phyloP scores from a whole-genome alignment of 805 yeast genomes.

The Cyberlindnera euphorbiiphila region DNA sequence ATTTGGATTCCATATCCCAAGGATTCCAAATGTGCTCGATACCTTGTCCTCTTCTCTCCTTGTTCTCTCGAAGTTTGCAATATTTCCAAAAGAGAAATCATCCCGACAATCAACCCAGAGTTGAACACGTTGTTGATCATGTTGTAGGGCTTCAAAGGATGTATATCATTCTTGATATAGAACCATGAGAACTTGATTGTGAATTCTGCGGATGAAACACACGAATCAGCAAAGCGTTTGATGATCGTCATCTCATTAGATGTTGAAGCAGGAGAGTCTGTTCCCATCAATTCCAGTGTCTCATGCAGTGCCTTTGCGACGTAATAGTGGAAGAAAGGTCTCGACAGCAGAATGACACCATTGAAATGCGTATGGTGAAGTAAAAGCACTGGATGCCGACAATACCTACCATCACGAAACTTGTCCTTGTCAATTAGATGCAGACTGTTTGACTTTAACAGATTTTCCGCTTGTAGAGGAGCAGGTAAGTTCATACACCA shows the following conservation, averaged over 20 bases:
- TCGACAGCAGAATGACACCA: conserved; percentile 33
- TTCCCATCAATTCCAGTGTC: conserved; percentile 3
- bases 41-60: not conserved
- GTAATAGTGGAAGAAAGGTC: conserved; percentile 37
- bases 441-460: not conserved
- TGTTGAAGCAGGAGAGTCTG: no score
- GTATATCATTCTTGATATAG: conserved; percentile 24
- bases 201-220: conserved; percentile 33
- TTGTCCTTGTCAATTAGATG: conserved; percentile 2
- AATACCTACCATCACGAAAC: not conserved
- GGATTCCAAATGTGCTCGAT: conserved; percentile 8
- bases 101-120: conserved; percentile 33
- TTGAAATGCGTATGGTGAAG: conserved; percentile 34
- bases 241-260: conserved; percentile 12
- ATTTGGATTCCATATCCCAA: conserved; percentile 8
- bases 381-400: conserved; percentile 21
- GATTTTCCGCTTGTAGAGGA: conserved; percentile 3
- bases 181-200: conserved; percentile 29
- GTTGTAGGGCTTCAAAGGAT: conserved; percentile 33
- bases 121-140: conserved; percentile 31
- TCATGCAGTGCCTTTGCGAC: conserved; percentile 18
- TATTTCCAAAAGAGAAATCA: conserved; percentile 23
- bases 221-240: conserved; percentile 30
- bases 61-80: not conserved
- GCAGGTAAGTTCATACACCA: conserved; percentile 7